Percentiles rank a stretch among this genome's conserved stretches.
phyloP scores from a whole-genome alignment of 257 asterid species.

The Nicotiana paniculata region DNA sequence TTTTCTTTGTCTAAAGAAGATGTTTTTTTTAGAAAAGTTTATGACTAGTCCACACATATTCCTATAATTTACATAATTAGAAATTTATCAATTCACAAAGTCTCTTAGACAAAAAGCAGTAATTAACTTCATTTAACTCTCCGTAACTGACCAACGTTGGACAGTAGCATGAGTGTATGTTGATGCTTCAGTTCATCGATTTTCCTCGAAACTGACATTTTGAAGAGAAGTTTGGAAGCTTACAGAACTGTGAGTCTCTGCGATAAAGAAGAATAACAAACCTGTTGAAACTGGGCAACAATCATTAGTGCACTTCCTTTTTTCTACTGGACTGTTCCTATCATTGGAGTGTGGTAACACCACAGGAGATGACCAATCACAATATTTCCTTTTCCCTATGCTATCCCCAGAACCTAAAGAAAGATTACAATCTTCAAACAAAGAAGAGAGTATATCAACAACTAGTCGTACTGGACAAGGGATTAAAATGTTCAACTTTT shows the following conservation, averaged over 20 bases:
- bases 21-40: neutral
- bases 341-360: neutral
- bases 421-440: neutral
- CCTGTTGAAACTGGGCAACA: conserved; percentile 24
- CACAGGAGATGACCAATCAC: conserved; percentile 16
- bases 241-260: neutral
- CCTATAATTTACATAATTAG: neutral
- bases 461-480: neutral
- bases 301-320: conserved; percentile 9
- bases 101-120: neutral
- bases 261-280: neutral
- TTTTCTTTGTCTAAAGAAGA: neutral
- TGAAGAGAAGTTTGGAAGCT: neutral
- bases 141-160: neutral
- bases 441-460: neutral
- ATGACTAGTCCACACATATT: neutral
- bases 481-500: neutral
- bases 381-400: conserved; percentile 30
- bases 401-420: conserved; percentile 5
- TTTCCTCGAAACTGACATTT: neutral
- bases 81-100: neutral
- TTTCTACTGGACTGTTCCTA: conserved; percentile 12
- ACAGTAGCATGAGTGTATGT: neutral
- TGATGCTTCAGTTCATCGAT: neutral
- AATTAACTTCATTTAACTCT: neutral